phyloP scores from a whole-genome alignment of 148 eudicot species.

The Heliosperma pusillum region DNA sequence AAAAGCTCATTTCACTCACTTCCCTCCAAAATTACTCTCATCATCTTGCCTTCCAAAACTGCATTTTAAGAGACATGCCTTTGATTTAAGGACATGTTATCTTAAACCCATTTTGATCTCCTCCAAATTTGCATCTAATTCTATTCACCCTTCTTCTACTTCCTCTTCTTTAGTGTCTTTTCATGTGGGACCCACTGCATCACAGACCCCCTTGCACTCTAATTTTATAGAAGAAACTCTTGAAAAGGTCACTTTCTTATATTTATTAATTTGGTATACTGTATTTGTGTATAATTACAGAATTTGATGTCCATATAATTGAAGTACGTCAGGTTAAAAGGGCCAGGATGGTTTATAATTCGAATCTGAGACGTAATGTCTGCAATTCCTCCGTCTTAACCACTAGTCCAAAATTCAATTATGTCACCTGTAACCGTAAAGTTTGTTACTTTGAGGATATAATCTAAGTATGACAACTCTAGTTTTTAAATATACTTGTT shows the following conservation, averaged over 20 bases:
- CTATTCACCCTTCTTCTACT: slow-evolving; percentile 12
- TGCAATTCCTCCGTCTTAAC: too few species aligned
- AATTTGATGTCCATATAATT: too few species aligned
- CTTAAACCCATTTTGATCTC: slow-evolving; percentile 2
- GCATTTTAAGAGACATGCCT: not conserved
- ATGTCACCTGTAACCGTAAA: not conserved
- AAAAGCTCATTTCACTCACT: not conserved
- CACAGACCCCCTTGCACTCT: slow-evolving; percentile 6
- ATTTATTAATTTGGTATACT: not conserved
- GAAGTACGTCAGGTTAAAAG: too few species aligned
- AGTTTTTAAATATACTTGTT: not conserved
- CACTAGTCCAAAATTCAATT: not conserved
- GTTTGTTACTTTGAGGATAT: slow-evolving; percentile 9
- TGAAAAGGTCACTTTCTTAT: slow-evolving; percentile 24
- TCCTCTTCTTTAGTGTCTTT: slow-evolving; percentile 15
- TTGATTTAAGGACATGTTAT: slow-evolving; percentile 10
- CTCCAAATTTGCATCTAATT: slow-evolving; percentile 11
- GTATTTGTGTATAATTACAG: not conserved
- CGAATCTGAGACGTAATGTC: too few species aligned
- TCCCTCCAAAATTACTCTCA: not conserved
- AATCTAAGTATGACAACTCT: too few species aligned
- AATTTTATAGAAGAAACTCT: slow-evolving; percentile 19
- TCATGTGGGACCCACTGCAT: slow-evolving; percentile 14
- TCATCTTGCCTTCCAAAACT: not conserved
- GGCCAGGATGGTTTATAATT: too few species aligned